phyloP scores from a whole-genome alignment of 805 yeast genomes.

The Pichia ethanolica region DNA sequence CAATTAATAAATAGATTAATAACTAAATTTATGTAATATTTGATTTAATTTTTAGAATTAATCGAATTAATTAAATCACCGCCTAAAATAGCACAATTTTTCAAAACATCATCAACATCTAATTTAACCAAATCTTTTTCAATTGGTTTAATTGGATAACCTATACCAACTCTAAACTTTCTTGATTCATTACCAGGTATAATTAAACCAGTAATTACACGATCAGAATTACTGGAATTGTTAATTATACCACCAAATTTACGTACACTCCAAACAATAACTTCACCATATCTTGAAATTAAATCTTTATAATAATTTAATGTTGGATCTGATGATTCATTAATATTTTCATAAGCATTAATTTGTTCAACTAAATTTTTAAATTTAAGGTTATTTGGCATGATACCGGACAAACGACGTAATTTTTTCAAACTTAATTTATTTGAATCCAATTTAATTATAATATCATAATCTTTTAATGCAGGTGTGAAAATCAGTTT shows the following conservation, averaged over 20 bases:
- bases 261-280: slow-evolving; percentile 61
- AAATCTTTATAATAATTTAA: slow-evolving; percentile 55
- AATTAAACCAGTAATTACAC: slow-evolving; percentile 74
- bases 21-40: no score
- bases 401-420: slow-evolving; percentile 46
- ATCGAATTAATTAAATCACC: slow-evolving; percentile 45
- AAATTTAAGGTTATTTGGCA: slow-evolving; percentile 41
- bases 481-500: slow-evolving; percentile 72
- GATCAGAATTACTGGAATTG: slow-evolving; percentile 22
- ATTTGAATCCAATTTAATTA: slow-evolving; percentile 44
- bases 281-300: slow-evolving; percentile 54
- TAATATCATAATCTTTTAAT: slow-evolving; percentile 75
- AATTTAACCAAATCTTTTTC: slow-evolving; percentile 48
- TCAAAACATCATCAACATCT: slow-evolving; percentile 11
- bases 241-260: slow-evolving; percentile 37
- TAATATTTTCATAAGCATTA: slow-evolving; percentile 31
- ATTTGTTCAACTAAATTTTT: slow-evolving; percentile 46
- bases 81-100: slow-evolving; percentile 34
- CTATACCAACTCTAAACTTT: slow-evolving; percentile 74
- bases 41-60: background rate
- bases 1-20: no score
- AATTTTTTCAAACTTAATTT: slow-evolving; percentile 22
- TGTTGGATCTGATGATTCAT: slow-evolving; percentile 45
- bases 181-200: slow-evolving; percentile 57
- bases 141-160: slow-evolving; percentile 62